These are phyloP conservation scores for Ogataea dorogensis DNA, from an alignment of 805 yeast species.

Conservation along the genomic window DNA sequence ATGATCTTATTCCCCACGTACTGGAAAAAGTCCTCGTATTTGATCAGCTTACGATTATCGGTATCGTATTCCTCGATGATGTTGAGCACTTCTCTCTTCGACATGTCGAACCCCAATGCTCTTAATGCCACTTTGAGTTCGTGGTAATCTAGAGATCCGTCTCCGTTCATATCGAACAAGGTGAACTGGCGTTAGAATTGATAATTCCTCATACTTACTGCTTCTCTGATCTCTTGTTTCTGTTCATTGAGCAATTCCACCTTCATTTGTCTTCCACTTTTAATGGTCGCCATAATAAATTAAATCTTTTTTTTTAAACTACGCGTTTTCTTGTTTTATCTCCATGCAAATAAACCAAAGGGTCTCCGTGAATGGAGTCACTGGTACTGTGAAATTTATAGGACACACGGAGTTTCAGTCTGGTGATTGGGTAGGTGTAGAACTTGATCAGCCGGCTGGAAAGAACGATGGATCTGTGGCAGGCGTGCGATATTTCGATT, in stretches of 20 bases:
- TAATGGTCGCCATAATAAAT: constrained; percentile 16
- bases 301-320: constrained; percentile 1
- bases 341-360: constrained; percentile 20
- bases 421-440: constrained; percentile 57
- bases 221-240: constrained; percentile 87
- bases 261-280: constrained; percentile 42
- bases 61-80: constrained; percentile 80
- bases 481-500: constrained; percentile 42
- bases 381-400: constrained; percentile 47
- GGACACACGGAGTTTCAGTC: constrained; percentile 59
- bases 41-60: constrained; percentile 68
- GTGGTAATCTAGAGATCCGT: constrained; percentile 87
- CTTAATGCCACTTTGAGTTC: constrained; percentile 91
- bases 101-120: constrained; percentile 86
- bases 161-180: constrained; percentile 88
- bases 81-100: constrained; percentile 70
- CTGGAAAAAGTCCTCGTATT: constrained; percentile 77
- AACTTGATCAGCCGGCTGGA: constrained; percentile 40
- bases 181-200: constrained; percentile 44
- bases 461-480: constrained; percentile 50
- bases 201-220: constrained; percentile 39
- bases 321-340: constrained; percentile 6
- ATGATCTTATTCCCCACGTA: constrained; percentile 81
- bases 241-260: constrained; percentile 80
- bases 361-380: constrained; percentile 39